Percentiles rank a stretch among this genome's conserved stretches.
phyloP scores from a whole-genome alignment of 169 alveolate species.

The Cryptosporidium andersoni region DNA sequence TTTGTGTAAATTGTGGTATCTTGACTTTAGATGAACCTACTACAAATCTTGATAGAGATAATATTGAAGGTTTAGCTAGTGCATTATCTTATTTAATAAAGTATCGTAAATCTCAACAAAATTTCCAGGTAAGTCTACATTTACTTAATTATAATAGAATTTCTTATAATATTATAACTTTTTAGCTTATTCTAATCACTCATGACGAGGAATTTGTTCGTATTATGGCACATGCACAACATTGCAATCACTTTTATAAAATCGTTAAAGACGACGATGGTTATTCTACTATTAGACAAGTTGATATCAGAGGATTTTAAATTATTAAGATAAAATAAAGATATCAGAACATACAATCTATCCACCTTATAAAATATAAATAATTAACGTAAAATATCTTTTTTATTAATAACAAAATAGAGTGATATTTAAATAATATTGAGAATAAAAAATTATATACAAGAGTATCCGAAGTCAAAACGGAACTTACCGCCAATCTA shows the following conservation, averaged over 20 bases:
- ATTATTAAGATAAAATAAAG: neutral
- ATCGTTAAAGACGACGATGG: conserved; percentile 58
- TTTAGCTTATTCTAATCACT: conserved; percentile 95
- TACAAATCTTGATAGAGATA: conserved; percentile 95
- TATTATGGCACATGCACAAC: conserved; percentile 77
- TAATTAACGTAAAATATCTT: too few species aligned
- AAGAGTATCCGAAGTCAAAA: neutral
- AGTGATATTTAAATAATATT: too few species aligned
- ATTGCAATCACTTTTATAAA: conserved; percentile 56
- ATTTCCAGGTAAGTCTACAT: conserved; percentile 60
- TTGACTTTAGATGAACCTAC: conserved; percentile 99
- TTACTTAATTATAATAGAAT: neutral
- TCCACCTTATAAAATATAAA: too few species aligned
- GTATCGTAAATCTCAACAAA: conserved; percentile 80
- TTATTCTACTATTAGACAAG: conserved; percentile 62
- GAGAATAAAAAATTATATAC: too few species aligned
- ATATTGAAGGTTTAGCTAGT: conserved; percentile 89
- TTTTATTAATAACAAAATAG: too few species aligned
- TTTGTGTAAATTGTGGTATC: conserved; percentile 96
- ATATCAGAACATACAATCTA: too few species aligned
- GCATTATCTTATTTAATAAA: conserved; percentile 77
- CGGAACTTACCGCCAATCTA: neutral
- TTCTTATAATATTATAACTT: conserved; percentile 9
- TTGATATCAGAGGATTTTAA: conserved; percentile 38
- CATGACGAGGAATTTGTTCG: conserved; percentile 97